These are phyloP conservation scores for Zygotorulaspora sp. DNA, from an alignment of 805 yeast species.

Conservation along the genomic window DNA sequence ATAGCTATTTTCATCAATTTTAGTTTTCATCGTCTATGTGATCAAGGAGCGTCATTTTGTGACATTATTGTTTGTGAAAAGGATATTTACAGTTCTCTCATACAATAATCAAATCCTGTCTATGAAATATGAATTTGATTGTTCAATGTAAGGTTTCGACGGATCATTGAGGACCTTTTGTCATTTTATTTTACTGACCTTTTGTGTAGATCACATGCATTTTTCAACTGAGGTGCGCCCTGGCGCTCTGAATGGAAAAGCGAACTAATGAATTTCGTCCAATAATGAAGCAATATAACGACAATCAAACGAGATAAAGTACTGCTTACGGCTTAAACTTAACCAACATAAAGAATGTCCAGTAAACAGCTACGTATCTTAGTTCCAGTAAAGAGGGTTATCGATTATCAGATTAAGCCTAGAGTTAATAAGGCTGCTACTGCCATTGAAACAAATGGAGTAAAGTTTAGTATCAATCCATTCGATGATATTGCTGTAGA, in stretches of 20 bases:
- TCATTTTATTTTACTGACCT: too few relatives aligned
- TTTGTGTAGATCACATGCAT: background rate
- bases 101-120: too few relatives aligned
- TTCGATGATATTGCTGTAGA: slow-evolving; percentile 97
- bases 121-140: too few relatives aligned
- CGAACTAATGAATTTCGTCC: background rate
- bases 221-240: slow-evolving; percentile 1
- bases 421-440: slow-evolving; percentile 75
- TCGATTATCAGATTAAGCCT: slow-evolving; percentile 91
- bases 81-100: too few relatives aligned
- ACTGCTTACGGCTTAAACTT: background rate
- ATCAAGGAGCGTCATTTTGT: too few relatives aligned
- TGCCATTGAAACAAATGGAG: slow-evolving; percentile 78
- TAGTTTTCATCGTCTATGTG: too few relatives aligned
- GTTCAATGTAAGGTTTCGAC: too few relatives aligned
- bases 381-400: slow-evolving; percentile 92
- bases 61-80: too few relatives aligned
- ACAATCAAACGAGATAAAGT: background rate
- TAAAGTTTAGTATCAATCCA: slow-evolving; percentile 90
- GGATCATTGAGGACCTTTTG: too few relatives aligned
- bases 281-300: background rate
- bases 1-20: too few relatives aligned
- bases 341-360: slow-evolving; percentile 6
- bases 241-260: background rate
- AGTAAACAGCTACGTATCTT: slow-evolving; percentile 45